Base-by-base conservation (phyloP, 163 green algal genomes). In the Scenedesmus sp. region DNA sequence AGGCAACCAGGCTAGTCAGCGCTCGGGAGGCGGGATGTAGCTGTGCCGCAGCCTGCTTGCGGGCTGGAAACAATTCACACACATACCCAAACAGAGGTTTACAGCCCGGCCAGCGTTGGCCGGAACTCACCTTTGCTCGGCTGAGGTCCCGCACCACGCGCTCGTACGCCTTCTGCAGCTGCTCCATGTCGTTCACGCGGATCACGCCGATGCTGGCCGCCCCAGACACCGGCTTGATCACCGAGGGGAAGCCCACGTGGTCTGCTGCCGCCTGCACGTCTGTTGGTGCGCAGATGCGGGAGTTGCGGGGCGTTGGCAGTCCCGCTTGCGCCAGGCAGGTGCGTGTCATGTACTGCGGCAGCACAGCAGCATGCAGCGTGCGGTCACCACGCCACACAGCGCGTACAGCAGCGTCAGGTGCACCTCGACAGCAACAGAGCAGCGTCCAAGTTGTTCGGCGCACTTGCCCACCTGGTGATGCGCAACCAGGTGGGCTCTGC, bases 181-280 rank as follows among this genome's bases (percentile, higher is more conserved):
- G 81, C 44, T 94, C 94, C 88, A 92, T 73, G 85, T 94, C 88
- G 88, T 98, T 94, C 85, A 97, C 96, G 22, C 96, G 94, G 26
- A 99, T 96, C 37, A 99, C 97, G 15, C 97, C 97, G 81, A 99
- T 97, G 61, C 95, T 98, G 16, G 97, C 97, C 0, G 97, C 97
- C 78, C 87, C 88, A 51, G 88, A 92, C 46, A 99, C 97, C 85
- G 97, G 97, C 94, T 99, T 99, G 94, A 99, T 98, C 18, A 99
- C 97, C n/a, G 96, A 94, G 22, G 97, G 97, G 94, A 98, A 99
- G 81, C 96, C 95, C 24, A 99, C 97, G 61, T 96, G 91, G 2
- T 94, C 91, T 12, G 92, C 94, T 0, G 97, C 96, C 24, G 83
- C 89, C 35, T 92, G 37, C 30, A 99, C 91, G 70, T 98, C 92